Percentiles rank a stretch among this genome's conserved stretches.
Evolutionary conservation across 2,329 filamentous ascomycete species (phyloP).

Genomic region (Fusarium tanahbumbuense): DNA sequence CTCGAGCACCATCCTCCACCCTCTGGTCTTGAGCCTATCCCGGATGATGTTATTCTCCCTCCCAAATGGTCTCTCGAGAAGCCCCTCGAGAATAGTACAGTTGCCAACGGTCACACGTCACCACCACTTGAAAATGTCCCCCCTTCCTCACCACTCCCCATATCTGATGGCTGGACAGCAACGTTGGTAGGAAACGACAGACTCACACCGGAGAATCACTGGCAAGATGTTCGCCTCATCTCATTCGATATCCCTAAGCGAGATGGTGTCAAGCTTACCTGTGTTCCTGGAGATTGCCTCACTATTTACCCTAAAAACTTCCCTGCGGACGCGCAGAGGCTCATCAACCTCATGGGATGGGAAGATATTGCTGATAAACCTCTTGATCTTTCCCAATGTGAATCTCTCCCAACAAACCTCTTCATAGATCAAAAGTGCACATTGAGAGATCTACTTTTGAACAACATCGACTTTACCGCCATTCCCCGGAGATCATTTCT

Average conservation of each 20-base stretch:
- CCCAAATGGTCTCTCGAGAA: constrained; percentile 69
- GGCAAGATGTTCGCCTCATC: constrained; percentile 94
- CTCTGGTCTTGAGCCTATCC: constrained; percentile 73
- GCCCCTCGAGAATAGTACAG: constrained; percentile 1
- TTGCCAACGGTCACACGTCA: constrained; percentile 24
- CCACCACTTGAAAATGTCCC: constrained; percentile 41
- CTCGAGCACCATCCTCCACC: constrained; percentile 77
- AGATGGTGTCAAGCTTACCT: constrained; percentile 46
- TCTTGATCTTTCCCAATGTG: constrained; percentile 62
- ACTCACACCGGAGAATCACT: constrained; percentile 81
- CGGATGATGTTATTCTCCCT: constrained; percentile 77
- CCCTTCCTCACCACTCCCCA: constrained; percentile 59
- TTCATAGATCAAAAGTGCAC: constrained; percentile 63
- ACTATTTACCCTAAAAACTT: constrained; percentile 91
- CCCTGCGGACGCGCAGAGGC: constrained; percentile 77
- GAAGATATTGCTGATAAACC: constrained; percentile 74
- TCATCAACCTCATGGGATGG: constrained; percentile 87
- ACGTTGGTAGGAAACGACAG: constrained; percentile 74
- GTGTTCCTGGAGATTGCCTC: constrained; percentile 81
- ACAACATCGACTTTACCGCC: constrained; percentile 89
- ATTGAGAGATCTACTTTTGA: constrained; percentile 78
- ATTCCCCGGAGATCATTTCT: constrained; percentile 93
- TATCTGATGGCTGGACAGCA: constrained; percentile 68
- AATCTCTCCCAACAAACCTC: constrained; percentile 51
- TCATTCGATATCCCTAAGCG: constrained; percentile 62